A percentile compares a stretch with the other conserved stretches of the same genome.
phyloP scores from a whole-genome alignment of 306 rosid genomes.

The Heteromeles arbutifolia region DNA sequence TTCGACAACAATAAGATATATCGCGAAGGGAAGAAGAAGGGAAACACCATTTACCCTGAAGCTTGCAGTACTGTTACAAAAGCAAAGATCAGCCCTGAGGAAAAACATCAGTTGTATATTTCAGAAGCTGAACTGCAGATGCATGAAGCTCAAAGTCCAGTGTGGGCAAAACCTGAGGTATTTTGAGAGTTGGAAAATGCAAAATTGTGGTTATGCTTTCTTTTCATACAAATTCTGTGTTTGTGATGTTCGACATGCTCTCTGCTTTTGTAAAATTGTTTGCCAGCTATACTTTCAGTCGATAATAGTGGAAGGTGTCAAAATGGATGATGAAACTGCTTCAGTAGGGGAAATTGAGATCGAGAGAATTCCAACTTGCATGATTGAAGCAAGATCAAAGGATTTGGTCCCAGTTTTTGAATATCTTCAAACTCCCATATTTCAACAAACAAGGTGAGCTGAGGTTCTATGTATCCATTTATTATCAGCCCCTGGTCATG shows the following conservation, averaged over 20 bases:
- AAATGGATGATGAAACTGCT: slow-evolving; percentile 39
- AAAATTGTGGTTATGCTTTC: slow-evolving; percentile 1
- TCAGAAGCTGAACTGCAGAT: slow-evolving; percentile 95
- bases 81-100: slow-evolving; percentile 45
- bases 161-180: slow-evolving; percentile 88
- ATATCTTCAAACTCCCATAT: slow-evolving; percentile 44
- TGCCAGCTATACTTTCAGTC: slow-evolving; percentile 74
- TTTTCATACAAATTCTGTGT: slow-evolving; percentile 2
- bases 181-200: not conserved
- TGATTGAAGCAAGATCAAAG: slow-evolving; percentile 72
- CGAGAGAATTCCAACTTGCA: slow-evolving; percentile 63
- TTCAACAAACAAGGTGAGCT: slow-evolving; percentile 53
- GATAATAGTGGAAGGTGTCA: slow-evolving; percentile 41
- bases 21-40: slow-evolving; percentile 49
- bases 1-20: slow-evolving; percentile 50
- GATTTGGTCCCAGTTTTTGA: slow-evolving; percentile 72
- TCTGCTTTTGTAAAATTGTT: slow-evolving; percentile 17
- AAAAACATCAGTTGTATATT: slow-evolving; percentile 66
- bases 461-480: not conserved
- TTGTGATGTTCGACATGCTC: slow-evolving; percentile 7
- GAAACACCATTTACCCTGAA: slow-evolving; percentile 33
- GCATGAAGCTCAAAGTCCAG: slow-evolving; percentile 56
- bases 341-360: slow-evolving; percentile 70
- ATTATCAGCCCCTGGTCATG: slow-evolving; percentile 1
- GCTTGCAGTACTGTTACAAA: slow-evolving; percentile 28